Evolutionary conservation across 2,329 filamentous ascomycete species (phyloP), one percentile per base, ranked within the genome.

Genomic region (Chrysosphaeria jannelii): DNA sequence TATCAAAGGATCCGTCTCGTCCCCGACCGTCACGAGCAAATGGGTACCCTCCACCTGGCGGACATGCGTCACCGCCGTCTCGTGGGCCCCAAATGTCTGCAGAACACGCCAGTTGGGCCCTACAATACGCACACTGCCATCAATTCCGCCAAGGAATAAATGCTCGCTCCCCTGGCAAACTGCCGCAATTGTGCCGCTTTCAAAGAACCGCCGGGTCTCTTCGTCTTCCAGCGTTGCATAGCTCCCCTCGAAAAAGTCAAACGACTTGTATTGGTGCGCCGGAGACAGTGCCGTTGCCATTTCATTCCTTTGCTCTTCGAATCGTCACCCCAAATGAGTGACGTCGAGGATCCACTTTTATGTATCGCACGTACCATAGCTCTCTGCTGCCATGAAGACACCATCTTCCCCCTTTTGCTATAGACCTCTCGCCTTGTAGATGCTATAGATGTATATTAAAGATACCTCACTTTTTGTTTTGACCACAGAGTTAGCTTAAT

Each of bases 181-280:
- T 37, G 66, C 76, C 24, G 72, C 71, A 28, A 89, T 66, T 35
- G 78, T 75, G 40, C 59, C 62, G 57, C 72, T 70, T 44, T 79
- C 69, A 49, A 88, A 70, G 39, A 78, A 57, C 39, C 64, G 57
- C 35, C 65, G 63, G 40, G 64, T 69, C 40, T 88, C 75, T 38
- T 69, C 68, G 42, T 88, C 70, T 35, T 59, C 59, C 36, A 79
- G 57, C 39, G 69, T 64, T 44, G 91, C 66, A 41, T 72, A 68
- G 41, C 65, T 65, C 44, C 89, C 76, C 48, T 91, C 76, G 60
- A 97, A 93, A 66, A 97, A 97, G 57, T 89, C 79, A 53, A 97
- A 97, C 35, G 71, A 68, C 71, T 91, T 91, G 81, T 85, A 93
- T 81, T 90, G 23, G 4, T n/a, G n/a, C n/a, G n/a, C n/a, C n/a